Base-by-base conservation (phyloP, 352 stramenopile species). In the Pythium myriotylum region DNA sequence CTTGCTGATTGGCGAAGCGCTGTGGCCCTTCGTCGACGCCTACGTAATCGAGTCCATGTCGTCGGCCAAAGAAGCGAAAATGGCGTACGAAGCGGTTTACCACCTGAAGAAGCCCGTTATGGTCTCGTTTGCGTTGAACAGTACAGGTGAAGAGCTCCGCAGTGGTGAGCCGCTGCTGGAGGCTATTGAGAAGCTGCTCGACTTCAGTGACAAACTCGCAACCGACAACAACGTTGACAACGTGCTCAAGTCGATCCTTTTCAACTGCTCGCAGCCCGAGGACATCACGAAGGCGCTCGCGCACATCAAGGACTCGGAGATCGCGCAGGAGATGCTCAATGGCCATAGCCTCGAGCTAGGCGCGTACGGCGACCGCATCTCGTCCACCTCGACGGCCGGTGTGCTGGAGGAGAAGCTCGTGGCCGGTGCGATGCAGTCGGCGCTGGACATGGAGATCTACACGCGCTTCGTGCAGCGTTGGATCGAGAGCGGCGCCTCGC, bases 211-310 rank as follows among this genome's bases (percentile, higher is more conserved):
- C 43, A n/a, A n/a, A 6, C 37, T 68, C n/a, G 45, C 52, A 24
- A 14, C 14, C 7, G 29, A 54, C 20, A 50, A 72, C 24, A 37
- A 12, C 8, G 59, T 61, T 10, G 47, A 53, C 10, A 55, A 54
- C 41, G 57, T 61, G 61, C 66, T 97, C 3, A 65, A 74, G 23
- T 90, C 62, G 40, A 74, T 98, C 32, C 61, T 98, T 14, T 97
- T 98, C 62, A 97, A 97, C 68, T 98, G 89, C 62, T 92, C 76
- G 54, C 87, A 97, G 46, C 93, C 93, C 0, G 93, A 98, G 75
- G 76, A 91, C 39, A 96, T 98, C 22, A 82, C 80, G 6, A 91
- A 86, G 72, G 84, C 79, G n/a, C 62, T 98, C 5, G 62, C 77
- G 33, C 50, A 71, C 16, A 73, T 97, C 37, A 53, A 62, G 19